Base-by-base conservation (phyloP, 2,329 filamentous ascomycete genomes). In the Xylaria sp. region DNA sequence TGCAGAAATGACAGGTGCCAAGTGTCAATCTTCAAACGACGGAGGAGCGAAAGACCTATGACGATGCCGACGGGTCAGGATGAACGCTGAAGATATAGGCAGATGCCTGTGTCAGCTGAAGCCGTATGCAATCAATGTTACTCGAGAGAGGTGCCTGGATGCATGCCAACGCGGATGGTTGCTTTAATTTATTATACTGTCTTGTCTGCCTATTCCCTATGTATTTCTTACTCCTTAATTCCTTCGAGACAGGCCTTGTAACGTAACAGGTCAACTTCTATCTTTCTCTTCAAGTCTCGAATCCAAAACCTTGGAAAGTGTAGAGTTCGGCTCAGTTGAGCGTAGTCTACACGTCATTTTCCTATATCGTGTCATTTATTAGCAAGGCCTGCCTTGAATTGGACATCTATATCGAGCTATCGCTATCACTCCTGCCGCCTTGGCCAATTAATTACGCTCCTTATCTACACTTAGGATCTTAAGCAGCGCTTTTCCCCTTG, bases 301-400 rank as follows among this genome's bases (percentile, higher is more conserved):
- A 25, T 28, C 13, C 23, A 5, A 64, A 59, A 64, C 4, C 65
- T 59, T 65, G 57, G 51, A 64, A 64, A 62, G 1, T 54, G 13
- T 46, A 20, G 10, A 36, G 57, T 56, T 52, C 15, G 23, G 39
- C 6, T 36, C 20, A 18, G n/a, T 3, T 58, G 18, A n/a, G 48
- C 33, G 46, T 49, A 55, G 20, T 28, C 15, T 23, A 15, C 54
- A 68, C 68, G 68, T 70, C 68, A 70, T 70, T 60, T 58, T 20
- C 62, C 66, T 69, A 68, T 70, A 64, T 55, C 18, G 43, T 46
- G 23, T 59, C 46, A 39, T 31, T 43, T 65, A 70, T 69, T 18
- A 58, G 60, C 67, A 25, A 52, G 64, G 60, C 49, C 48, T 62
- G 48, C 66, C 65, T 70, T 68, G 65, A 23, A 62, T 49, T 54